Evolutionary conservation across 2,329 filamentous ascomycete species (phyloP), one percentile per base, ranked within the genome.

Genomic region (Colletotrichum spaethianum): DNA sequence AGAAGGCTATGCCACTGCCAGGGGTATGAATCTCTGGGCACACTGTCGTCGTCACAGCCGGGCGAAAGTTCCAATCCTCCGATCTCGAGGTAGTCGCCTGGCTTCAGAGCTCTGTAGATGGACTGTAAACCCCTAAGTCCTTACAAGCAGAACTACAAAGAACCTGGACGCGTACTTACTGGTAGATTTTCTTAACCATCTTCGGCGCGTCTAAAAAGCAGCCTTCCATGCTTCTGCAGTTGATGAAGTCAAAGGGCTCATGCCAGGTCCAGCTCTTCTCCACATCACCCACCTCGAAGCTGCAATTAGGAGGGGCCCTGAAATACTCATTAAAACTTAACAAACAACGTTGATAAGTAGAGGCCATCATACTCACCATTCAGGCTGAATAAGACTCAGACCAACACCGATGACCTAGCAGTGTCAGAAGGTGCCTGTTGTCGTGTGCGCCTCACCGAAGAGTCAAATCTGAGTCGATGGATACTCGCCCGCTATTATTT

Each of bases 221-320:
- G 6, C 76, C 78, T 4, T 75, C 76, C 75, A 83, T 77, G 64
- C 76, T 76, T 33, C 82, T 80, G 11, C 73, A 76, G 60, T 83
- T 82, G 28, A 86, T 77, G 46, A 82, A 82, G 74, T 86, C 84
- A 48, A 86, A 85, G 1, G 78, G 75, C 33, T 77, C 74, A 1
- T 72, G 70, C 42, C 78, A 85, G 3, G 77, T 79, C 83, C 84
- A 86, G n/a, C 79, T 76, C 38, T 82, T 79, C 52, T 83, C 82
- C 16, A 81, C 74, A 67, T 85, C 82, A 62, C 86, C 84, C 52
- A 86, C 77, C 50, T 84, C 82, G 71, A 88, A 88, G 16, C 78
- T 76, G 6, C 86, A 81, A 65, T 89, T 89, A 0, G 84, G 80
- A 1, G 86, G 86, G 4, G 86, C 82, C 76, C 82, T 83, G 33